A percentile compares a stretch with the other conserved stretches of the same genome.
Conservation (phyloP, 768 basidiomycete species). For the Suillus cothurnatus region DNA sequence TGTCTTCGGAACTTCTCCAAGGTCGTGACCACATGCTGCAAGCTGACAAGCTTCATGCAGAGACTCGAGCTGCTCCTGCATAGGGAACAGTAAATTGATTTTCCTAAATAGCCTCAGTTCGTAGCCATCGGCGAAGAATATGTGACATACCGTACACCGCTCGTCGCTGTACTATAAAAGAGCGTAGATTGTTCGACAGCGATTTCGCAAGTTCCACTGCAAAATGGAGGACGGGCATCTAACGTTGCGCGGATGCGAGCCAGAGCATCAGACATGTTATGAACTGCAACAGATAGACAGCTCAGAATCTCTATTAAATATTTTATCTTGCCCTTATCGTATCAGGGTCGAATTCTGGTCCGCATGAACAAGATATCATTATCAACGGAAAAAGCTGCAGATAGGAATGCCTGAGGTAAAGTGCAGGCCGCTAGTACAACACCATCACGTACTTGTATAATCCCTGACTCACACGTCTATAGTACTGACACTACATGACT, state of each 20-base stretch:
- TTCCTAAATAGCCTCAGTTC: background rate
- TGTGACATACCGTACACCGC: background rate
- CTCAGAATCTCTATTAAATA: background rate
- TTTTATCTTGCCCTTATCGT: background rate
- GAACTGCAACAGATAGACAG: background rate
- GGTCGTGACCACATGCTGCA: slow-evolving; percentile 40
- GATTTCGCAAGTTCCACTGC: slow-evolving; percentile 2
- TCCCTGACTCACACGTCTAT: background rate
- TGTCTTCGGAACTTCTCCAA: slow-evolving; percentile 43
- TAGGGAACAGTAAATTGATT: slow-evolving; percentile 3
- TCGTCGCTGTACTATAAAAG: background rate
- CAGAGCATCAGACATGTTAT: slow-evolving; percentile 13
- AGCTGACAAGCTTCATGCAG: slow-evolving; percentile 40
- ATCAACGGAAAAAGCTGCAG: background rate
- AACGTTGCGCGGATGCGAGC: slow-evolving; percentile 6
- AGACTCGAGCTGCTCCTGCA: slow-evolving; percentile 11
- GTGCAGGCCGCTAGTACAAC: background rate
- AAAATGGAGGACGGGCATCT: slow-evolving; percentile 1
- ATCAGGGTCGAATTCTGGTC: background rate
- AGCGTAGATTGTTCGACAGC: background rate
- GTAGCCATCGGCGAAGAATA: background rate
- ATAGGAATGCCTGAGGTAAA: background rate
- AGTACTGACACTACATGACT: background rate
- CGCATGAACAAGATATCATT: background rate
- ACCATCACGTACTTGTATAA: background rate